Conservation (phyloP, 2,329 filamentous ascomycete species). For the Grosmannia clavigera region DNA sequence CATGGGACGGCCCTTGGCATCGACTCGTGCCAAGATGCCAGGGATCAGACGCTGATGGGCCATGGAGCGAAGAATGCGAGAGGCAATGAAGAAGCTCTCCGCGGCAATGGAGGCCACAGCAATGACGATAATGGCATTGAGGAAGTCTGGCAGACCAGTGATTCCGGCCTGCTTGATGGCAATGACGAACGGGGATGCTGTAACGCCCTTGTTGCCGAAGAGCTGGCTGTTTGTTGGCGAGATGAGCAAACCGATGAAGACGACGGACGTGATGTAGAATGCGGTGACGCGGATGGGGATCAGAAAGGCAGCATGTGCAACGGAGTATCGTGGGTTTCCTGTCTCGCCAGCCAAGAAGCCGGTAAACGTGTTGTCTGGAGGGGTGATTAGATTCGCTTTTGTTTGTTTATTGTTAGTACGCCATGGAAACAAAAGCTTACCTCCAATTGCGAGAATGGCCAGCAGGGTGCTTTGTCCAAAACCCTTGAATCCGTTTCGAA, state of each 20-base stretch:
- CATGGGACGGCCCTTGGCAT: constrained; percentile 42
- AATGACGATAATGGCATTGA: constrained; percentile 46
- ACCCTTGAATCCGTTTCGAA: constrained; percentile 42
- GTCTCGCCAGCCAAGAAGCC: constrained; percentile 45
- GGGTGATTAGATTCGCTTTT: too few species aligned
- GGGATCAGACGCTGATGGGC: constrained; percentile 47
- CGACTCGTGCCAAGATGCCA: constrained; percentile 41
- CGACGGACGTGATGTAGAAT: constrained; percentile 39
- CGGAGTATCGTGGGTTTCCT: constrained; percentile 53
- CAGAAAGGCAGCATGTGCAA: constrained; percentile 76
- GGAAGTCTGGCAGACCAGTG: constrained; percentile 37
- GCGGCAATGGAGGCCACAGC: constrained; percentile 46
- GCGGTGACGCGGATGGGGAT: constrained; percentile 26
- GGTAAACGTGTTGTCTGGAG: constrained; percentile 2
- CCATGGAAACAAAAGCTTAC: not conserved
- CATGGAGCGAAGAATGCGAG: constrained; percentile 44
- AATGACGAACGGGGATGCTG: constrained; percentile 44
- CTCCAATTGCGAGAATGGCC: constrained; percentile 1
- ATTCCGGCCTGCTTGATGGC: constrained; percentile 41
- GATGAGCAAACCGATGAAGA: constrained; percentile 37
- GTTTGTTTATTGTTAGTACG: too few species aligned
- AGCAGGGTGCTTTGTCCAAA: constrained; percentile 1
- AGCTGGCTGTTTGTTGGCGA: constrained; percentile 33
- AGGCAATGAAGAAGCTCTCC: constrained; percentile 46
- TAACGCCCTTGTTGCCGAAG: constrained; percentile 27